A percentile compares a stretch with the other conserved stretches of the same genome.
Evolutionary conservation across 192 early-diverging fungal genomes (phyloP).

Genomic region (Coemansia sp.): DNA sequence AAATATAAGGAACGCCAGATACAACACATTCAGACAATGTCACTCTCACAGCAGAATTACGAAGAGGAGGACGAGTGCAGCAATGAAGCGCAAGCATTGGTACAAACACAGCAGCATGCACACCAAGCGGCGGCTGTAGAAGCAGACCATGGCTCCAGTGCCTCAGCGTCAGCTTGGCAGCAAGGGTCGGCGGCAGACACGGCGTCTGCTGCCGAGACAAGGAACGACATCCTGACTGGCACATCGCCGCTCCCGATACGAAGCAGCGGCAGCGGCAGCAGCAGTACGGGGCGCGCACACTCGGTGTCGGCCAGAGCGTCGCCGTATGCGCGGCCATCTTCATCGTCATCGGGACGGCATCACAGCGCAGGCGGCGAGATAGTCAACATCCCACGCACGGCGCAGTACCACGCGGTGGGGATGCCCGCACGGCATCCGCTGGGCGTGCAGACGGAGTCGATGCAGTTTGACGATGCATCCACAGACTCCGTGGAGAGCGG

Average conservation of each 20-base stretch:
- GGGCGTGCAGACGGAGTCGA: constrained; percentile 38
- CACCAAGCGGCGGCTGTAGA: constrained; percentile 4
- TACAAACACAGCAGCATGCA: constrained; percentile 1
- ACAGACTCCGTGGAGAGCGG: constrained; percentile 31
- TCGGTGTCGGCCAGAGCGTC: constrained; percentile 20
- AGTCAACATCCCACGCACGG: constrained; percentile 47
- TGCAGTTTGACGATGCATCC: constrained; percentile 34
- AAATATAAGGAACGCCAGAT: neutral
- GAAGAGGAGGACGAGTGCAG: neutral
- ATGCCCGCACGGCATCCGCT: constrained; percentile 52
- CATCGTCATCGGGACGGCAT: neutral
- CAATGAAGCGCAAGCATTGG: too few species aligned
- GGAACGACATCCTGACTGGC: constrained; percentile 16
- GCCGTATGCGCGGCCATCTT: constrained; percentile 25
- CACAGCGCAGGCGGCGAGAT: constrained; percentile 20
- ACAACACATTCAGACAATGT: neutral
- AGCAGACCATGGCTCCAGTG: neutral
- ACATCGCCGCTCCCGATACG: constrained; percentile 35
- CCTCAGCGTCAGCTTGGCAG: neutral
- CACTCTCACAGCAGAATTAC: constrained; percentile 2
- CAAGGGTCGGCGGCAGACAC: neutral
- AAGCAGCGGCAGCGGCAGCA: neutral
- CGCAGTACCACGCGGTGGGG: constrained; percentile 49
- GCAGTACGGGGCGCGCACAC: constrained; percentile 8
- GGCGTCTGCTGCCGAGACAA: neutral